Conservation (phyloP, 2,329 filamentous ascomycete species). For the Trichoderma arundinaceum region DNA sequence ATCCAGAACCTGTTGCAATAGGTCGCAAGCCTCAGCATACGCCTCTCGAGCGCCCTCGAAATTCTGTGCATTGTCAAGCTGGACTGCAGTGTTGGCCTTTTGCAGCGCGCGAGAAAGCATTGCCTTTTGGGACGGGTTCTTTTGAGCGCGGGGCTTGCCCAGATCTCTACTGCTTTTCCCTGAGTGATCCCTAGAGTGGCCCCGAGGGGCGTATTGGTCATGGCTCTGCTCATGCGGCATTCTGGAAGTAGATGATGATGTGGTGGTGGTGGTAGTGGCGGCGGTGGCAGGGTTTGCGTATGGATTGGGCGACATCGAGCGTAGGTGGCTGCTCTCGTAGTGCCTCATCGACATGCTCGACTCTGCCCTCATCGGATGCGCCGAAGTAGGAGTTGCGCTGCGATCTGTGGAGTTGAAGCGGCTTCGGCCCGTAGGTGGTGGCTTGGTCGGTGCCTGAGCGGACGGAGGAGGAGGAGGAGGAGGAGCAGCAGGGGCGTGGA, state of each 20-base stretch:
- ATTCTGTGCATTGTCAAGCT: slow-evolving; percentile 95
- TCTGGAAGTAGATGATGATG: slow-evolving; percentile 30
- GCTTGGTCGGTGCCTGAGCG: slow-evolving; percentile 44
- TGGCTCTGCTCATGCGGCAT: slow-evolving; percentile 45
- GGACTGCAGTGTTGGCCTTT: slow-evolving; percentile 93
- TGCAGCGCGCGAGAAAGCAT: slow-evolving; percentile 96
- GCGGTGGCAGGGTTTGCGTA: slow-evolving; percentile 25
- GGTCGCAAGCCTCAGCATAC: slow-evolving; percentile 86
- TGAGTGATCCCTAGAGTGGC: slow-evolving; percentile 44
- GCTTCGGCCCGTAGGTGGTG: slow-evolving; percentile 38
- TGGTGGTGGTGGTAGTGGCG: slow-evolving; percentile 32
- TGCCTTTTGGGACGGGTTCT: slow-evolving; percentile 79
- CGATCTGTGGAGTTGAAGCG: slow-evolving; percentile 3
- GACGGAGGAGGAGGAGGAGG: slow-evolving; percentile 33
- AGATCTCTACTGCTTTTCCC: slow-evolving; percentile 44
- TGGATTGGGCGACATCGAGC: slow-evolving; percentile 33
- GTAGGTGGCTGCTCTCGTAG: slow-evolving; percentile 28
- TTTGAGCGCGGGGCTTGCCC: slow-evolving; percentile 41
- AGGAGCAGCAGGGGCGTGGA: slow-evolving; percentile 39
- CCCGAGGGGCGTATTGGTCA: slow-evolving; percentile 40
- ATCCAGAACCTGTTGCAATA: slow-evolving; percentile 86
- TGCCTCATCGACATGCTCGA: slow-evolving; percentile 30
- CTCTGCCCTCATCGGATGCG: slow-evolving; percentile 12
- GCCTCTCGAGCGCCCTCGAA: slow-evolving; percentile 89
- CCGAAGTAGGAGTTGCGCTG: slow-evolving; percentile 16